phyloP scores from a whole-genome alignment of 148 eudicot genomes.

The Vaccinium darrowii region DNA sequence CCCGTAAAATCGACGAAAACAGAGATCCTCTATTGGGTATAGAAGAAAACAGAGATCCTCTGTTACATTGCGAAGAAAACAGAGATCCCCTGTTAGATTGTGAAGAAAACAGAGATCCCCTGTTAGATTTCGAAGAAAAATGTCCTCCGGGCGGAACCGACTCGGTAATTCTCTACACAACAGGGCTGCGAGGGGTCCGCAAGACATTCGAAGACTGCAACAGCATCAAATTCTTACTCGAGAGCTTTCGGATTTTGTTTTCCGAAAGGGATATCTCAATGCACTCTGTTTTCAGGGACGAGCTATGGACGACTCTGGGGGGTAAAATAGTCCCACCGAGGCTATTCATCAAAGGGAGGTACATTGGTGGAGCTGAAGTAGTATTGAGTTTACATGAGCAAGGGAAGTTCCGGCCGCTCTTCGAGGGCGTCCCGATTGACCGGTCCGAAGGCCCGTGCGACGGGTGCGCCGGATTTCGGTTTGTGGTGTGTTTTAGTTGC shows the following conservation, averaged over 20 bases:
- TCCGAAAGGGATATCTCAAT: conserved; percentile 75
- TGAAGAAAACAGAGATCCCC: conserved; percentile 26
- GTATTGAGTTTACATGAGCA: conserved; percentile 67
- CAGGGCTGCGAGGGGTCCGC: conserved; percentile 57
- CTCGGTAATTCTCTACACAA: conserved; percentile 64
- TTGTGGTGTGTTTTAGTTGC: conserved; percentile 63
- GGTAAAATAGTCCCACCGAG: conserved; percentile 61
- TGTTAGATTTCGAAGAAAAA: conserved; percentile 51
- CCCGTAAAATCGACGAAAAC: conserved; percentile 22
- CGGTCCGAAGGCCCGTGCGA: conserved; percentile 49
- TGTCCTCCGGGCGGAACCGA: conserved; percentile 66
- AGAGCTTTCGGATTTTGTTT: conserved; percentile 56
- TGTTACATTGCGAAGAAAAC: no score
- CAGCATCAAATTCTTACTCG: conserved; percentile 54
- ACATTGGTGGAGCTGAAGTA: conserved; percentile 79
- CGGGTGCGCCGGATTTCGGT: conserved; percentile 66
- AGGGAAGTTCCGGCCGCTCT: conserved; percentile 53
- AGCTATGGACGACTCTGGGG: conserved; percentile 66
- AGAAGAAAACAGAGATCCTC: background rate
- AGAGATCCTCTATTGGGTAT: background rate
- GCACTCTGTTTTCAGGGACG: conserved; percentile 69
- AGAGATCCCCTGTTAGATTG: no score
- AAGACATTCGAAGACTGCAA: conserved; percentile 77
- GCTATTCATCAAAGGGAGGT: conserved; percentile 69
- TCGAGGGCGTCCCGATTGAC: conserved; percentile 53